These are phyloP conservation scores for Aspergillus candidus DNA, from an alignment of 2,329 filamentous ascomycete species.

Conservation along the genomic window DNA sequence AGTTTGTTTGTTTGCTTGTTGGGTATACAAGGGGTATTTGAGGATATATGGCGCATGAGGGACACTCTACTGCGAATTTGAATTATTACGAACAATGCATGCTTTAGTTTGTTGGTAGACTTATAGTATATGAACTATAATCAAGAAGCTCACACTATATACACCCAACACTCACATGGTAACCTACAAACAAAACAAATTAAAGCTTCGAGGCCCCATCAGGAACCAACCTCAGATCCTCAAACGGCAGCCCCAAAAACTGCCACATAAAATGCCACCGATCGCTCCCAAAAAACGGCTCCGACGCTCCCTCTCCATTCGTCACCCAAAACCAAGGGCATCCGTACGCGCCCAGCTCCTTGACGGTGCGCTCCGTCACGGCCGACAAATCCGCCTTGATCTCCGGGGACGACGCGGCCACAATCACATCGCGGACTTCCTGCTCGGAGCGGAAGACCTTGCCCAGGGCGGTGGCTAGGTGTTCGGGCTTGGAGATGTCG, in stretches of 20 bases:
- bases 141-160: background rate
- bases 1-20: too few relatives aligned
- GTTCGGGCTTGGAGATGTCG: constrained; percentile 54
- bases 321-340: constrained; percentile 69
- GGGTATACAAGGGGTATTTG: too few relatives aligned
- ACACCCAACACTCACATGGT: background rate
- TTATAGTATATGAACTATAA: too few relatives aligned
- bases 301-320: constrained; percentile 46
- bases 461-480: constrained; percentile 34
- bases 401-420: constrained; percentile 45
- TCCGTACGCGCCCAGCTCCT: constrained; percentile 63
- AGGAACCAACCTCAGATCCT: constrained; percentile 22
- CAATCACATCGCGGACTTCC: constrained; percentile 48
- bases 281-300: constrained; percentile 75
- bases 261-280: constrained; percentile 59
- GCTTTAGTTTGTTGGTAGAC: too few relatives aligned
- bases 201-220: constrained; percentile 5
- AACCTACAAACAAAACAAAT: background rate
- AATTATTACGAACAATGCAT: too few relatives aligned
- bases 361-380: constrained; percentile 55
- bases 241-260: constrained; percentile 51
- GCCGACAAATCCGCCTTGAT: constrained; percentile 51
- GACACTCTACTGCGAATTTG: background rate
- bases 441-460: constrained; percentile 42
- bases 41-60: too few relatives aligned